Evolutionary conservation across 2,329 filamentous ascomycete genomes (phyloP).

Genomic region (Aspergillus spinulosporus): DNA sequence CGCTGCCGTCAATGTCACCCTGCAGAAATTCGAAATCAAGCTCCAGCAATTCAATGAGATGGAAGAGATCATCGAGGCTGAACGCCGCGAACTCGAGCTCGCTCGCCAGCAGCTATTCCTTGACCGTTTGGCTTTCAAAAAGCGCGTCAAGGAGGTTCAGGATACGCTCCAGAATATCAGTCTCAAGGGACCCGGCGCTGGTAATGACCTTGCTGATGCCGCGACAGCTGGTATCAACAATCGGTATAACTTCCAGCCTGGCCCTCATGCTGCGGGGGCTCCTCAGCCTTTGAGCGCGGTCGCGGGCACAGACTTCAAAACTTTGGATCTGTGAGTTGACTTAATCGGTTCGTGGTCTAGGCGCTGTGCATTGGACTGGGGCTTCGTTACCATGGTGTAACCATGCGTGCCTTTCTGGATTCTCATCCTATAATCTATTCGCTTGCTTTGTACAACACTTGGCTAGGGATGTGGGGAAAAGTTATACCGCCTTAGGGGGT

Average conservation of each 20-base stretch:
- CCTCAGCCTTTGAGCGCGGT: constrained; percentile 43
- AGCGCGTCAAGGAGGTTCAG: constrained; percentile 79
- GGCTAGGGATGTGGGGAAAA: neutral
- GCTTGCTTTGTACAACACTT: constrained; percentile 10
- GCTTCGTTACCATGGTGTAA: neutral
- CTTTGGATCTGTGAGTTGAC: constrained; percentile 40
- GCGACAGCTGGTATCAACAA: constrained; percentile 39
- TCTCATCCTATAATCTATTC: constrained; percentile 4
- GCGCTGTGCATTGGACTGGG: neutral
- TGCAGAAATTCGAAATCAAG: constrained; percentile 95
- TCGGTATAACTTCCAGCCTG: constrained; percentile 44
- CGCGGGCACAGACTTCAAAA: constrained; percentile 44
- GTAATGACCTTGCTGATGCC: constrained; percentile 37
- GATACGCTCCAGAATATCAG: constrained; percentile 59
- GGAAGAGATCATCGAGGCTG: constrained; percentile 86
- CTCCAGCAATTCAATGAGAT: constrained; percentile 95
- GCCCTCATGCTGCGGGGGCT: constrained; percentile 31
- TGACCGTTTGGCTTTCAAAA: constrained; percentile 86
- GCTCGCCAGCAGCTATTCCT: constrained; percentile 91
- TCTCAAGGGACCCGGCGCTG: constrained; percentile 45
- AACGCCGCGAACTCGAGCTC: constrained; percentile 88
- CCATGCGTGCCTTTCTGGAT: constrained; percentile 1
- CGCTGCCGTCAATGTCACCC: constrained; percentile 86
- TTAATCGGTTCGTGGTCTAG: constrained; percentile 1
- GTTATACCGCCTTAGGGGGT: neutral